Conservation (phyloP, 768 basidiomycete genomes). For the Tricholoma flavovirens region DNA sequence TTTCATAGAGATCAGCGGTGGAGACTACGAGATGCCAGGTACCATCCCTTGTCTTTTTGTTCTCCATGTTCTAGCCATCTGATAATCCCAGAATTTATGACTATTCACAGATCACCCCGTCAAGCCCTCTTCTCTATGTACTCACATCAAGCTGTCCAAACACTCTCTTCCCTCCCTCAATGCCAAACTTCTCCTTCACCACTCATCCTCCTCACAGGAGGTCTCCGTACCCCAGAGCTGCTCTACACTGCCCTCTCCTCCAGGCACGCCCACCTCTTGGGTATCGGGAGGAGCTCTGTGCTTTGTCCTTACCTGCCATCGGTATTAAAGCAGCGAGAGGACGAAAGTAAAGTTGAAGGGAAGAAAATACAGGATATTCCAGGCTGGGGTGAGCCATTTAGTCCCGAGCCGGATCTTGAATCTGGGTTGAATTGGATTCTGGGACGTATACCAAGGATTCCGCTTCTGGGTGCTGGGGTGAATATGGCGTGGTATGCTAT, state of each 20-base stretch:
- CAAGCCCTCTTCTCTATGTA: slow-evolving; percentile 74
- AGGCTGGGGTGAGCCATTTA: slow-evolving; percentile 29
- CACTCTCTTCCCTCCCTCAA: slow-evolving; percentile 31
- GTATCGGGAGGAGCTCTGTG: slow-evolving; percentile 66
- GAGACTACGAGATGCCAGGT: slow-evolving; percentile 80
- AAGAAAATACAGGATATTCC: slow-evolving; percentile 1
- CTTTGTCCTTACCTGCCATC: slow-evolving; percentile 56
- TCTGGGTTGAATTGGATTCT: slow-evolving; percentile 22
- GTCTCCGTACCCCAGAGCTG: slow-evolving; percentile 55
- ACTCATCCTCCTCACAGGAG: slow-evolving; percentile 76
- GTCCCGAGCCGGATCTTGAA: slow-evolving; percentile 30
- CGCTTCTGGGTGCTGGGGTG: slow-evolving; percentile 60
- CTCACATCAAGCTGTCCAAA: slow-evolving; percentile 47
- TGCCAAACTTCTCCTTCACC: slow-evolving; percentile 31
- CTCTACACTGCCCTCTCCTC: slow-evolving; percentile 47
- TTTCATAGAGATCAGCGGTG: slow-evolving; percentile 85
- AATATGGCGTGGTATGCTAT: slow-evolving; percentile 64
- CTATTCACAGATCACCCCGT: slow-evolving; percentile 32
- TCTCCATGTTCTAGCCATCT: background rate
- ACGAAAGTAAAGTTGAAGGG: slow-evolving; percentile 11
- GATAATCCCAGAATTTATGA: slow-evolving; percentile 35
- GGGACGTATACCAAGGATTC: slow-evolving; percentile 38
- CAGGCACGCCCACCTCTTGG: slow-evolving; percentile 66
- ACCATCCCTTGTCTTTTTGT: slow-evolving; percentile 10
- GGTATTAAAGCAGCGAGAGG: slow-evolving; percentile 20